These are phyloP conservation scores for Aureobasidium musti DNA, from an alignment of 2,329 filamentous ascomycete genomes.

Conservation along the genomic window DNA sequence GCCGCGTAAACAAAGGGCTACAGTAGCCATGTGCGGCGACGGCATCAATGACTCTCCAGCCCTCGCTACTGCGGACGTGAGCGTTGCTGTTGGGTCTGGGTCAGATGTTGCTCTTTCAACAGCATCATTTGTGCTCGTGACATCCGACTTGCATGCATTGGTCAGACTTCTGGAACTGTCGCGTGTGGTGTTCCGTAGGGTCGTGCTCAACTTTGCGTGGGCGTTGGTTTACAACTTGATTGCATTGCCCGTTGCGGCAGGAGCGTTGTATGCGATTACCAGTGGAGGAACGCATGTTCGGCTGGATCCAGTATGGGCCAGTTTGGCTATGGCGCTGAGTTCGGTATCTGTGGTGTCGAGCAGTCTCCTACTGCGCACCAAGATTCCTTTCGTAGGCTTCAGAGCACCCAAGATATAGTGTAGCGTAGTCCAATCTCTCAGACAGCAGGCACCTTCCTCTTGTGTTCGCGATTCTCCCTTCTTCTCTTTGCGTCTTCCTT, in stretches of 20 bases:
- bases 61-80: slow-evolving; percentile 75
- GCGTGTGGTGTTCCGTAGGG: slow-evolving; percentile 70
- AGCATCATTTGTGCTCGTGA: slow-evolving; percentile 77
- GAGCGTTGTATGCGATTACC: slow-evolving; percentile 68
- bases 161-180: slow-evolving; percentile 73
- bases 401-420: slow-evolving; percentile 25
- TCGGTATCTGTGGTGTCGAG: slow-evolving; percentile 86
- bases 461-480: slow-evolving; percentile 41
- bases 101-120: slow-evolving; percentile 82
- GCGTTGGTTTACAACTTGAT: slow-evolving; percentile 77
- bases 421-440: slow-evolving; percentile 3
- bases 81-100: slow-evolving; percentile 77
- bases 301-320: slow-evolving; percentile 81
- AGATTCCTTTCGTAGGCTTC: slow-evolving; percentile 50
- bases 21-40: slow-evolving; percentile 83
- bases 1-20: slow-evolving; percentile 45
- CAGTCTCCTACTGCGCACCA: slow-evolving; percentile 68
- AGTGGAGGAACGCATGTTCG: slow-evolving; percentile 57
- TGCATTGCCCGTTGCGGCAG: slow-evolving; percentile 78
- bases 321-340: slow-evolving; percentile 88
- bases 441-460: slow-evolving; percentile 31
- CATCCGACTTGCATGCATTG: slow-evolving; percentile 68
- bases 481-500: slow-evolving; percentile 44
- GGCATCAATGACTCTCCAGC: slow-evolving; percentile 86
- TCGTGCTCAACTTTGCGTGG: slow-evolving; percentile 85